Conservation (phyloP, 2,329 filamentous ascomycete species). For the Penicillium corylophilum region DNA sequence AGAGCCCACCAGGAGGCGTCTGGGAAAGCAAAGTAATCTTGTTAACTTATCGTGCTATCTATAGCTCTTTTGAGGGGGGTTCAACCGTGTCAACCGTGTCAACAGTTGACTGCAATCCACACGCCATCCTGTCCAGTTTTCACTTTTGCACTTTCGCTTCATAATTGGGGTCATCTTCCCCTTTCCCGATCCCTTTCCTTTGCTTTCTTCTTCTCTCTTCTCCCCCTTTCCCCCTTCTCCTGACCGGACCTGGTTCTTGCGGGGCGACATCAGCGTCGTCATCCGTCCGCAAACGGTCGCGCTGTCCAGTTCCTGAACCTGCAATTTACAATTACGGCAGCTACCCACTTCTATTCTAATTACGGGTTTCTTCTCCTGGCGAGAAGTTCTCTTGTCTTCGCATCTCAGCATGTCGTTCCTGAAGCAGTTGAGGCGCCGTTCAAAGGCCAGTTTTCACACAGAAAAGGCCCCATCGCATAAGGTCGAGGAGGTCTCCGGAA, state of each 20-base stretch:
- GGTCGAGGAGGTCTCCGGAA: constrained; percentile 62
- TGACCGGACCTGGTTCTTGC: constrained; percentile 9
- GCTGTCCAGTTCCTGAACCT: constrained; percentile 20
- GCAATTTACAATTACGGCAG: constrained; percentile 7
- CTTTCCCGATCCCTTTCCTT: background rate
- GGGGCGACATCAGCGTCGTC: constrained; percentile 22
- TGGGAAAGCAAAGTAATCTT: background rate
- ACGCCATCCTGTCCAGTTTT: background rate
- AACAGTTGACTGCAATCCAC: background rate
- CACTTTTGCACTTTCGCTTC: background rate
- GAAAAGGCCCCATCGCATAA: constrained; percentile 42
- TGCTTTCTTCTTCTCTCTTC: constrained; percentile 1
- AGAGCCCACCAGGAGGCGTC: background rate
- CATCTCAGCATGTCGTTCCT: constrained; percentile 59
- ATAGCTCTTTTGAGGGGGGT: background rate
- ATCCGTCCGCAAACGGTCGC: constrained; percentile 38
- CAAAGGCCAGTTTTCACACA: constrained; percentile 70
- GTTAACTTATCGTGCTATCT: background rate
- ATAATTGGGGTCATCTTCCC: background rate
- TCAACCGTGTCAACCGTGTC: too few relatives aligned
- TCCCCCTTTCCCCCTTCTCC: constrained; percentile 1
- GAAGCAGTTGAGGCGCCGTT: constrained; percentile 73
- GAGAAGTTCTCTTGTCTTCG: constrained; percentile 9
- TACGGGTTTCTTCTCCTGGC: constrained; percentile 10
- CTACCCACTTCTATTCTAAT: constrained; percentile 3